phyloP scores from a whole-genome alignment of 116 monocot species.

The Papilionanthe hybrid region DNA sequence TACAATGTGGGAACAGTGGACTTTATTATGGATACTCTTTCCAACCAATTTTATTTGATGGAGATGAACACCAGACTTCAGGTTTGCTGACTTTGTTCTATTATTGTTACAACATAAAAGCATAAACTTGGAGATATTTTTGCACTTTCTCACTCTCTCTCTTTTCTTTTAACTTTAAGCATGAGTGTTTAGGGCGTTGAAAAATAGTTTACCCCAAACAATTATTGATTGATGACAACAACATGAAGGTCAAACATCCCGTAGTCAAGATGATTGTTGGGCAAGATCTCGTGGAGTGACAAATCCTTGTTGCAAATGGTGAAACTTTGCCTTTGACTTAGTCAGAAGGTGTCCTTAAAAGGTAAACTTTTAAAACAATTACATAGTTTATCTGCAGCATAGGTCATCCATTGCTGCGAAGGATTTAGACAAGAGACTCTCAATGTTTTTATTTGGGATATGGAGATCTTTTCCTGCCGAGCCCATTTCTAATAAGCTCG shows the following conservation, averaged over 20 bases:
- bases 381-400: not conserved
- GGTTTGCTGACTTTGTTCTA: conserved; percentile 22
- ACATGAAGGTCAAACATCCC: conserved; percentile 91
- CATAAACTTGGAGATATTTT: not conserved
- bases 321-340: conserved; percentile 85
- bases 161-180: not conserved
- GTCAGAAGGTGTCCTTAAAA: conserved; percentile 74
- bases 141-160: not conserved
- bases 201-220: conserved; percentile 6
- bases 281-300: conserved; percentile 99
- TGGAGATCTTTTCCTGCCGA: no score
- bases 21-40: conserved; percentile 89
- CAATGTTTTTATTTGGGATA: no score
- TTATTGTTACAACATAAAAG: not conserved
- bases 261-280: conserved; percentile 96
- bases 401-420: no score
- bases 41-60: conserved; percentile 94
- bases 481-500: no score
- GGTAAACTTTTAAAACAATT: conserved; percentile 32
- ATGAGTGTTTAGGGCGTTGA: conserved; percentile 1
- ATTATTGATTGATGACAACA: conserved; percentile 11
- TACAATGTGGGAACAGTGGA: conserved; percentile 97
- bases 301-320: conserved; percentile 98
- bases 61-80: conserved; percentile 99
- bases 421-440: no score